Conservation (phyloP, 2,329 filamentous ascomycete species). For the Pseudogymnoascus sp. region DNA sequence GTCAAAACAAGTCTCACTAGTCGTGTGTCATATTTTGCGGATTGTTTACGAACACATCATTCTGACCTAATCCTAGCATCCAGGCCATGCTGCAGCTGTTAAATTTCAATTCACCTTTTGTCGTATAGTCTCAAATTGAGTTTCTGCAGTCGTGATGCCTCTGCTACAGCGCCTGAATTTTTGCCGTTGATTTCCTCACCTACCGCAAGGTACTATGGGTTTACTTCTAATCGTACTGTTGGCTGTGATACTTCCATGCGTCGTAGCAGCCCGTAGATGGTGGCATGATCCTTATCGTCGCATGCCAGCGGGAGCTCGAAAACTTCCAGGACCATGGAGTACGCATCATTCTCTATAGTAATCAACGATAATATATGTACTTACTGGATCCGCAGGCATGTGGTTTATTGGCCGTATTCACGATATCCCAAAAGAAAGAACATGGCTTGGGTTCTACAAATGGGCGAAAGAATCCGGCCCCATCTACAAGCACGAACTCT, state of each 20-base stretch:
- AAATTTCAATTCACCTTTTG: not conserved
- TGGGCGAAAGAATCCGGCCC: constrained; percentile 41
- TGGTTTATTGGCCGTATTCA: constrained; percentile 40
- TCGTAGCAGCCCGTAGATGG: not conserved
- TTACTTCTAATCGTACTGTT: not conserved
- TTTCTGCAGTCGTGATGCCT: not conserved
- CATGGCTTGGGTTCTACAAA: constrained; percentile 43
- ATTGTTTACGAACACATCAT: not conserved
- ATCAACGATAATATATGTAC: not conserved
- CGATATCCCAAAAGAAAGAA: constrained; percentile 35
- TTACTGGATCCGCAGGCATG: constrained; percentile 27
- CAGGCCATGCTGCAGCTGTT: not conserved
- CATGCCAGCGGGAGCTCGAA: constrained; percentile 8
- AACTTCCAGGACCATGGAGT: constrained; percentile 3
- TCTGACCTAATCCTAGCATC: not conserved
- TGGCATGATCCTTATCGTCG: constrained; percentile 5
- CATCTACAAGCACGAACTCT: constrained; percentile 41
- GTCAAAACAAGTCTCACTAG: not conserved
- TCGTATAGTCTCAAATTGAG: not conserved
- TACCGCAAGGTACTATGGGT: not conserved
- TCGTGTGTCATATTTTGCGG: not conserved
- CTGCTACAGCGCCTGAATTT: not conserved
- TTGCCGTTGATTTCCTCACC: not conserved
- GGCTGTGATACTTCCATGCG: not conserved
- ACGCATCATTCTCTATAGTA: not conserved